Conservation (phyloP, 2,329 filamentous ascomycete species). For the Colletotrichum sp. region DNA sequence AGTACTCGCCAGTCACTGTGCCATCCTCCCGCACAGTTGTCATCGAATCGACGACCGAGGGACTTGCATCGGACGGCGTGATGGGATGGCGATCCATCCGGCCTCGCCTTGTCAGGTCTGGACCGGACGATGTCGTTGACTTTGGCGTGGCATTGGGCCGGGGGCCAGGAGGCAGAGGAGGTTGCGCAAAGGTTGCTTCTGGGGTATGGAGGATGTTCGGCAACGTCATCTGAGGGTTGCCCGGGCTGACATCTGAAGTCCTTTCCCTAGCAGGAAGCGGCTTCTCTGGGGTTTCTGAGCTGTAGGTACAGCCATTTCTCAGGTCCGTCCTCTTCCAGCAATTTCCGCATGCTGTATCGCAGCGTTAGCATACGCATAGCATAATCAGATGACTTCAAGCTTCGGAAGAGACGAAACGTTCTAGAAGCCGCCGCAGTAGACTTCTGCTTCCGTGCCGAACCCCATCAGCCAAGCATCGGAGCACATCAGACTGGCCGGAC, state of each 20-base stretch:
- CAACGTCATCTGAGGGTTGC: neutral
- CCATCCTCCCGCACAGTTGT: constrained; percentile 48
- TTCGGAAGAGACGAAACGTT: neutral
- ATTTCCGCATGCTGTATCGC: constrained; percentile 31
- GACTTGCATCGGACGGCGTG: constrained; percentile 21
- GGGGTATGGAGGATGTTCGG: neutral
- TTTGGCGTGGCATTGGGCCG: neutral
- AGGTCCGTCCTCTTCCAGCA: constrained; percentile 32
- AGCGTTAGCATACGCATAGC: neutral
- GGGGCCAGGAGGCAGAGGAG: neutral
- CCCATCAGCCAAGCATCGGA: neutral
- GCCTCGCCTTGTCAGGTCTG: neutral
- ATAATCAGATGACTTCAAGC: too few species aligned
- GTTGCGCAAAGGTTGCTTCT: neutral
- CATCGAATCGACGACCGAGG: constrained; percentile 48
- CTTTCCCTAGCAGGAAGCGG: neutral
- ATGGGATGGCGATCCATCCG: constrained; percentile 3
- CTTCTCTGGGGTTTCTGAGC: constrained; percentile 12
- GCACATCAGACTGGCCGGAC: neutral
- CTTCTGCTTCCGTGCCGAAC: neutral
- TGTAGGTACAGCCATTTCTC: constrained; percentile 33
- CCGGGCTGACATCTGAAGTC: neutral
- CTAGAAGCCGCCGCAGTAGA: neutral
- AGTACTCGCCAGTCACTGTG: constrained; percentile 44
- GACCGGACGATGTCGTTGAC: neutral